A percentile compares a stretch with the other conserved stretches of the same genome.
Conservation (phyloP, 1,284 basidiomycete species). For the Apiotrichum laibachii region DNA sequence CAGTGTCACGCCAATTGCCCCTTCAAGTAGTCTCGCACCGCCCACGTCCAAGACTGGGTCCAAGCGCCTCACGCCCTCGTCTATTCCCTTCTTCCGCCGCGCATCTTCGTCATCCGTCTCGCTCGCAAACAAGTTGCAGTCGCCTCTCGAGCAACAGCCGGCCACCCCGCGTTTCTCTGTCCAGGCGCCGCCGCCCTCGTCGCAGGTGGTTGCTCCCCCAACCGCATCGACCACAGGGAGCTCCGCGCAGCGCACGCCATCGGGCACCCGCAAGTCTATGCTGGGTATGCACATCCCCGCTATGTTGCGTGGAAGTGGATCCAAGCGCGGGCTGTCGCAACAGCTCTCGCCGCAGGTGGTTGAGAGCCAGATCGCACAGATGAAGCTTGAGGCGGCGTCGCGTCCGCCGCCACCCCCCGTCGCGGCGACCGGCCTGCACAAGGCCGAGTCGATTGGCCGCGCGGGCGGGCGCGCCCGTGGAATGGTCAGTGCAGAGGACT, state of each 20-base stretch:
- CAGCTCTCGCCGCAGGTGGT: conserved; percentile 11
- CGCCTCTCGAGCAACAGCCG: conserved; percentile 11
- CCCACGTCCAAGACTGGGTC: conserved; percentile 25
- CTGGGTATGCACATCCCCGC: conserved; percentile 67
- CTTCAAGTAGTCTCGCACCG: conserved; percentile 11
- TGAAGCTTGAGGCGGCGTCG: neutral
- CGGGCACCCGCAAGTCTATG: conserved; percentile 45
- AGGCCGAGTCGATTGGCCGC: conserved; percentile 10
- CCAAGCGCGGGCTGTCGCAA: conserved; percentile 52
- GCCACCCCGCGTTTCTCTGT: conserved; percentile 15
- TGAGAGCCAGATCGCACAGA: conserved; percentile 13
- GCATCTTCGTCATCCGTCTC: conserved; percentile 74
- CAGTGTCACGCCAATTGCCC: conserved; percentile 27
- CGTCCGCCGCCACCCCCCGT: conserved; percentile 53
- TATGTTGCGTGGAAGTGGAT: conserved; percentile 75
- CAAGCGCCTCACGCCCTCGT: conserved; percentile 79
- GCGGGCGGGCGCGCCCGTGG: conserved; percentile 12
- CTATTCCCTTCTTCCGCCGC: conserved; percentile 92
- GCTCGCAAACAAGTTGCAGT: conserved; percentile 21
- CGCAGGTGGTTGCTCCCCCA: neutral
- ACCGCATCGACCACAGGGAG: conserved; percentile 6
- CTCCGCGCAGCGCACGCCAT: conserved; percentile 24
- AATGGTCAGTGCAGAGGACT: conserved; percentile 8
- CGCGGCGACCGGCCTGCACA: neutral
- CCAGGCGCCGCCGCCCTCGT: conserved; percentile 11